Conservation (phyloP, 1,139 yeast species). For the Debaryomyces robertsiae region DNA sequence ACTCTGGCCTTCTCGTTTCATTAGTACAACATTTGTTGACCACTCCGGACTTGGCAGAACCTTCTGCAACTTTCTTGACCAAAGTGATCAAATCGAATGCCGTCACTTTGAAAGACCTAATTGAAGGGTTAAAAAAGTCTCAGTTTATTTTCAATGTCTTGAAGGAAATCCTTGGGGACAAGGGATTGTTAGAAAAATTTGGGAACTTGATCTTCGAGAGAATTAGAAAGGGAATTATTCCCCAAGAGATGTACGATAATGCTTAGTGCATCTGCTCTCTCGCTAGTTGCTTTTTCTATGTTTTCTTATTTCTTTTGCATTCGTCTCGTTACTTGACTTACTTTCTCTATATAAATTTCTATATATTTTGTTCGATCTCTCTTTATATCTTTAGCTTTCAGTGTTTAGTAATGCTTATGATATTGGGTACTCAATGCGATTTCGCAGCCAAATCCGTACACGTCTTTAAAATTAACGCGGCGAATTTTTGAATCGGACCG, state of each 20-base stretch:
- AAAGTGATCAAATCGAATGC: slow-evolving; percentile 29
- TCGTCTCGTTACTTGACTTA: not conserved
- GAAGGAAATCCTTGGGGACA: slow-evolving; percentile 23
- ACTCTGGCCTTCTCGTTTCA: slow-evolving; percentile 35
- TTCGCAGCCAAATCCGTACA: slow-evolving; percentile 9
- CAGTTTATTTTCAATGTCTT: slow-evolving; percentile 23
- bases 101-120: slow-evolving; percentile 24
- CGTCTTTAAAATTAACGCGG: slow-evolving; percentile 8
- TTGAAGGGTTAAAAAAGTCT: slow-evolving; percentile 27
- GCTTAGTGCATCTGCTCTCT: not conserved
- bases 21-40: slow-evolving; percentile 30
- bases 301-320: not conserved
- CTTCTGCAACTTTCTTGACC: slow-evolving; percentile 30
- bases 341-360: not conserved
- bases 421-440: not conserved
- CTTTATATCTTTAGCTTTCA: too few relatives aligned
- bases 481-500: too few relatives aligned
- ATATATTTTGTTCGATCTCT: not conserved
- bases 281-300: not conserved
- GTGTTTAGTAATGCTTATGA: not conserved
- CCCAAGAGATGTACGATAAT: slow-evolving; percentile 5
- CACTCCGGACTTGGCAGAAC: slow-evolving; percentile 29
- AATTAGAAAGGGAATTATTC: slow-evolving; percentile 25
- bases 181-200: slow-evolving; percentile 22
- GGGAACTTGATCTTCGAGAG: slow-evolving; percentile 22